A percentile compares a stretch with the other conserved stretches of the same genome.
phyloP scores from a whole-genome alignment of 176 grass and related monocot genomes.

The Carex kokanica region DNA sequence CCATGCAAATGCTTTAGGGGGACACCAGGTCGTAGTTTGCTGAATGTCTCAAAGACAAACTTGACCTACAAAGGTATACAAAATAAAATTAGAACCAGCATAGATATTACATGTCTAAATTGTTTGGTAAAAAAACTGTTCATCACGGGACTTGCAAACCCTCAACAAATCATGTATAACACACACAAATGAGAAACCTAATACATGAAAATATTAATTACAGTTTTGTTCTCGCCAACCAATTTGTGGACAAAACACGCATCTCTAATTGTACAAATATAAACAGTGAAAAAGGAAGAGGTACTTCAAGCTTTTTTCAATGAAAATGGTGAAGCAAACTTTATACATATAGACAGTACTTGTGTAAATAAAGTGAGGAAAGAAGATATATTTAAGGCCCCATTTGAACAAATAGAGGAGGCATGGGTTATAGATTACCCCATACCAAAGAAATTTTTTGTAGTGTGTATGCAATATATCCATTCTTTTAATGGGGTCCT shows the following conservation, averaged over 20 bases:
- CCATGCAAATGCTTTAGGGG: slow-evolving; percentile 93
- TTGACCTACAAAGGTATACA: slow-evolving; percentile 57
- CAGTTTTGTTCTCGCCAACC: not conserved
- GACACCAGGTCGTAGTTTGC: slow-evolving; percentile 92
- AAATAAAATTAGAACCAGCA: slow-evolving; percentile 15
- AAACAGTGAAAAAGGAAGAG: not conserved
- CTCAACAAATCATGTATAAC: not conserved
- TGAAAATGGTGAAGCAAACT: not conserved
- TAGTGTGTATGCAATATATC: not conserved
- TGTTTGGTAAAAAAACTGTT: not conserved
- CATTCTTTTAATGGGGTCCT: not conserved
- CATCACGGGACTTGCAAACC: not conserved
- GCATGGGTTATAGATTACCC: not conserved
- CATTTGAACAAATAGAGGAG: not conserved
- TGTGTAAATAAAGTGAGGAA: not conserved
- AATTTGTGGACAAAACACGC: not conserved
- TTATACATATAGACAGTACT: not conserved
- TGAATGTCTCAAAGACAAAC: slow-evolving; percentile 88
- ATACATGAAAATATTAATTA: not conserved
- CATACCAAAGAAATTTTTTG: not conserved
- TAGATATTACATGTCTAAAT: not conserved
- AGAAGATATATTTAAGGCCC: not conserved
- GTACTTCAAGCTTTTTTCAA: not conserved
- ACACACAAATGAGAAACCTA: not conserved
- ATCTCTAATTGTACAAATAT: not conserved